These are phyloP conservation scores for Solanum pennellii DNA, from an alignment of 257 asterid genomes.

Conservation along the genomic window DNA sequence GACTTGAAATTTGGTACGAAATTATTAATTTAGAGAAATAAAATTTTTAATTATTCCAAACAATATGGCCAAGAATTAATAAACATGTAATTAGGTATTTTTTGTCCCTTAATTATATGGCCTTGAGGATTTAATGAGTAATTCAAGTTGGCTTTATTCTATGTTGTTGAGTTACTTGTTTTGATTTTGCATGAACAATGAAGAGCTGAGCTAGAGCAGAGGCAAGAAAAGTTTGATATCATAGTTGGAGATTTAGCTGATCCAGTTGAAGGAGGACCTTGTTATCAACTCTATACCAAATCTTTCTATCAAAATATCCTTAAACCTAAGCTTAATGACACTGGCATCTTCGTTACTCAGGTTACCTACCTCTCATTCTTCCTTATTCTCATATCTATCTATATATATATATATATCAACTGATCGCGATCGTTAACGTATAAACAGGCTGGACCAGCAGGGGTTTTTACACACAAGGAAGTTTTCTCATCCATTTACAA, in stretches of 20 bases:
- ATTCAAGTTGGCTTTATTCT: background rate
- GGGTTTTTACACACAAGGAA: constrained; percentile 82
- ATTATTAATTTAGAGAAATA: too few relatives aligned
- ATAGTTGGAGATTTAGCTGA: constrained; percentile 95
- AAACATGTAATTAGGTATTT: too few relatives aligned
- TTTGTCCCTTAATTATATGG: too few relatives aligned
- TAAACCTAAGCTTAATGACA: constrained; percentile 66
- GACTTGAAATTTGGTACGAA: too few relatives aligned
- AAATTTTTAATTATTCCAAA: too few relatives aligned
- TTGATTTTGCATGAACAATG: background rate
- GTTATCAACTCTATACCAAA: constrained; percentile 83
- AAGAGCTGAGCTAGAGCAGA: constrained; percentile 69
- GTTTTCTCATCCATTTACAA: constrained; percentile 92
- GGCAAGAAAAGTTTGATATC: constrained; percentile 67
- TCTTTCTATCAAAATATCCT: constrained; percentile 67
- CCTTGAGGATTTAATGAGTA: too few relatives aligned
- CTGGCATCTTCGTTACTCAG: constrained; percentile 92
- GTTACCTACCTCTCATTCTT: constrained; percentile 5
- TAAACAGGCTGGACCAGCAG: constrained; percentile 90
- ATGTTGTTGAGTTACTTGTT: background rate
- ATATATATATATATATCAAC: background rate
- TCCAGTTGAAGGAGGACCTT: constrained; percentile 98
- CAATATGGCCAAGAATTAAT: too few relatives aligned
- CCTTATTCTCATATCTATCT: background rate
- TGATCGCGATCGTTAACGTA: background rate